These are phyloP conservation scores for Globisporangium alternatum DNA, from an alignment of 352 stramenopile species.

Conservation along the genomic window DNA sequence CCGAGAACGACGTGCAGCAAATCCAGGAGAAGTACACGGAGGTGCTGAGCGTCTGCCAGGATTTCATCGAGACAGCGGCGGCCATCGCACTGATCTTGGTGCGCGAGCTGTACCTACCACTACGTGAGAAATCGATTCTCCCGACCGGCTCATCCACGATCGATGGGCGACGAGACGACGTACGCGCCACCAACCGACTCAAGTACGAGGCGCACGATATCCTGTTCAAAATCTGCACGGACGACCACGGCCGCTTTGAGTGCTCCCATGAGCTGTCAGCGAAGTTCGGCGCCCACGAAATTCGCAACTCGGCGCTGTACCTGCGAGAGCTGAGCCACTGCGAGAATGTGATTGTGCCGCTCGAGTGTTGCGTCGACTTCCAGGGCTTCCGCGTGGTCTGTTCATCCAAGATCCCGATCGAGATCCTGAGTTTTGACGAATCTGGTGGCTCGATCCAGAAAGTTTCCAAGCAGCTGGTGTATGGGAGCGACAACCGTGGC, in stretches of 20 bases:
- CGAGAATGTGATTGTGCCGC: constrained; percentile 54
- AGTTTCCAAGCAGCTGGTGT: constrained; percentile 73
- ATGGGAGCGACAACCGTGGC: constrained; percentile 82
- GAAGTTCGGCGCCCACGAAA: constrained; percentile 82
- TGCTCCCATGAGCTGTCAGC: constrained; percentile 84
- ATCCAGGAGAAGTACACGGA: constrained; percentile 84
- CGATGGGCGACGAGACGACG: constrained; percentile 69
- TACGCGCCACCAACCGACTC: constrained; percentile 45
- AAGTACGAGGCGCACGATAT: constrained; percentile 90
- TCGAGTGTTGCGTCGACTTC: constrained; percentile 87
- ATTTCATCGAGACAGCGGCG: constrained; percentile 82
- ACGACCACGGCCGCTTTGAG: constrained; percentile 91
- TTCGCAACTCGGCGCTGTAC: constrained; percentile 80
- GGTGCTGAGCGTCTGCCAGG: constrained; percentile 79
- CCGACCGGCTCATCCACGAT: constrained; percentile 45
- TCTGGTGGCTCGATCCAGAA: constrained; percentile 53
- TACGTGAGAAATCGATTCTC: constrained; percentile 76
- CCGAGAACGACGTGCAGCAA: constrained; percentile 35
- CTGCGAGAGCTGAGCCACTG: constrained; percentile 37
- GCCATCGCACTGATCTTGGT: constrained; percentile 75
- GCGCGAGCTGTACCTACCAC: constrained; percentile 74
- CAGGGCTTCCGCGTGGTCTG: constrained; percentile 87
- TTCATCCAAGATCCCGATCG: constrained; percentile 81
- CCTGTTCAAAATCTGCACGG: constrained; percentile 85
- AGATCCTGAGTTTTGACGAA: constrained; percentile 66